Percentiles rank a stretch among this genome's conserved stretches.
Evolutionary conservation across 768 basidiomycete species (phyloP).

Genomic region (Termitomyces sp.): DNA sequence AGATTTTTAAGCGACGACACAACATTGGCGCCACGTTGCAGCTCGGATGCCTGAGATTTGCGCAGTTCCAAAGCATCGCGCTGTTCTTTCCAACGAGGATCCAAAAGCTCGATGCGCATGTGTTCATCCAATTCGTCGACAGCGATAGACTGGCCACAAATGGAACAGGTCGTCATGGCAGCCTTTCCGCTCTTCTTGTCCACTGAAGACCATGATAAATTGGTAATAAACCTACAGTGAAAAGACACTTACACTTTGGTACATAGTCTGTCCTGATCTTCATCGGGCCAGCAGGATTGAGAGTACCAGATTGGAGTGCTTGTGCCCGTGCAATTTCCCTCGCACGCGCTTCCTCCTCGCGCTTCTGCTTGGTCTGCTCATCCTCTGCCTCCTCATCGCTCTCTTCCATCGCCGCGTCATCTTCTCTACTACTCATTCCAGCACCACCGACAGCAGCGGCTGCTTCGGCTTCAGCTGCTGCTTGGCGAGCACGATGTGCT

Average conservation of each 20-base stretch:
- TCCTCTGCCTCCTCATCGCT: constrained; percentile 76
- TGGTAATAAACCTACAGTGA: background rate
- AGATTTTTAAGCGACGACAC: constrained; percentile 89
- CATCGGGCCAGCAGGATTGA: constrained; percentile 75
- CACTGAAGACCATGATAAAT: constrained; percentile 34
- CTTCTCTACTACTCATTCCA: constrained; percentile 42
- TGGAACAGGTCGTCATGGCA: constrained; percentile 80
- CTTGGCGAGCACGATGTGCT: constrained; percentile 73
- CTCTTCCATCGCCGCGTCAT: constrained; percentile 78
- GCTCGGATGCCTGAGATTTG: constrained; percentile 82
- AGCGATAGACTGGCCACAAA: constrained; percentile 95
- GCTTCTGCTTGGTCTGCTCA: constrained; percentile 50
- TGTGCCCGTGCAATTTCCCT: constrained; percentile 72
- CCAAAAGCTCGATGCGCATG: constrained; percentile 96
- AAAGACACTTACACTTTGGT: constrained; percentile 66
- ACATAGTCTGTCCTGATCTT: constrained; percentile 97
- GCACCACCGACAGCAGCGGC: constrained; percentile 71
- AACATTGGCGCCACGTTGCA: constrained; percentile 90
- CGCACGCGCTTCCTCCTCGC: constrained; percentile 66
- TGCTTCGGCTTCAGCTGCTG: constrained; percentile 80
- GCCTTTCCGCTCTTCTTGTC: constrained; percentile 60
- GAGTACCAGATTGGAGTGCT: constrained; percentile 73
- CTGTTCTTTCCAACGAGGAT: constrained; percentile 98
- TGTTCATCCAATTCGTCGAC: constrained; percentile 96
- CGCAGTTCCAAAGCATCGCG: constrained; percentile 85